Evolutionary conservation across 1,139 yeast genomes (phyloP), one percentile per base, ranked within the genome.

Genomic region (Pichia sp.): DNA sequence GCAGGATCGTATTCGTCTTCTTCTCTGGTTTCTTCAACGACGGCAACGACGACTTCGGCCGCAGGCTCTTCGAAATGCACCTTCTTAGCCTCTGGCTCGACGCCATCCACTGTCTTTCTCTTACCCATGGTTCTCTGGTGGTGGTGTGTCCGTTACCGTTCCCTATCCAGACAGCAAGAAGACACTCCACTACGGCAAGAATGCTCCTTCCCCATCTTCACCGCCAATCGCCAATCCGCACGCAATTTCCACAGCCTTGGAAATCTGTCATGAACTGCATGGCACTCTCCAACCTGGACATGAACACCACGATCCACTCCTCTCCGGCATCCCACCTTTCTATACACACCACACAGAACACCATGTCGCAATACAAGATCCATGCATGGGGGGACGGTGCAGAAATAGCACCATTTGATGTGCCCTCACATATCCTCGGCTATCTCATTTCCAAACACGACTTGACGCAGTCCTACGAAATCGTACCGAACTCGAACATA

Each of bases 311-410:
- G n/a, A n/a, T n/a, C n/a, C n/a, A n/a, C n/a, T n/a, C n/a, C n/a
- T n/a, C n/a, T n/a, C n/a, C n/a, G n/a, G n/a, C n/a, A n/a, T n/a
- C n/a, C n/a, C n/a, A n/a, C n/a, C n/a, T n/a, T n/a, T n/a, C n/a
- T n/a, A n/a, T n/a, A n/a, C n/a, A 28, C 10, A 5, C n/a, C 17
- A 3, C 17, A 36, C 15, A 21, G 19, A 32, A 15, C 7, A 8
- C 15, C 14, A 38, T 42, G 33, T 34, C 41, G 30, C 45, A 70
- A 55, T 28, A 33, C 11, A 70, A 73, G 52, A 62, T 83, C 39
- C 84, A 81, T 57, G 73, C 79, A 5, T 83, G 87, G 87, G 87
- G 87, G 12, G 59, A 58, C 30, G 65, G 64, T 8, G 51, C 52
- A 0, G 53, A 55, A 19, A 58, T 72, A 8, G 61, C 64, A 7